Percentiles rank a stretch among this genome's conserved stretches.
phyloP scores from a whole-genome alignment of 805 yeast species.

The Candida chilensis region DNA sequence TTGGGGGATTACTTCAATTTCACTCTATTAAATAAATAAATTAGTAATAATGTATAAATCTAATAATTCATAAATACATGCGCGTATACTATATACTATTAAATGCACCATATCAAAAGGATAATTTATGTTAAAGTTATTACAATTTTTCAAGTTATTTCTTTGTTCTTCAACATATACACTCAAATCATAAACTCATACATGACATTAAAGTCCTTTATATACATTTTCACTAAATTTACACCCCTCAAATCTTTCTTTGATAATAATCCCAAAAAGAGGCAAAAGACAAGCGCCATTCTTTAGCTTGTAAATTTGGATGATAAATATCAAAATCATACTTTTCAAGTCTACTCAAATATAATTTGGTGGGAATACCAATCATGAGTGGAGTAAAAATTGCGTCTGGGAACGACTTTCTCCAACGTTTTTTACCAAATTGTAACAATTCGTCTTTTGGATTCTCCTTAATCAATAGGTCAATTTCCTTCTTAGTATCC shows the following conservation, averaged over 20 bases:
- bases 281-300: conserved; percentile 61
- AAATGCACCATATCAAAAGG: too few relatives aligned
- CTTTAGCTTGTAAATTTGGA: conserved; percentile 34
- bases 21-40: too few relatives aligned
- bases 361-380: conserved; percentile 56
- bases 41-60: too few relatives aligned
- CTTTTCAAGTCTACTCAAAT: conserved; percentile 50
- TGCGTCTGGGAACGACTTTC: conserved; percentile 47
- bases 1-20: too few relatives aligned
- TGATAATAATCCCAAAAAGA: conserved; percentile 38
- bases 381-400: conserved; percentile 60
- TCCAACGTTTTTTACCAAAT: conserved; percentile 24
- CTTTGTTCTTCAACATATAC: too few relatives aligned
- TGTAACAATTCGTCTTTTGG: conserved; percentile 15
- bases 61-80: too few relatives aligned
- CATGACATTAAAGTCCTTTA: too few relatives aligned
- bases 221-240: too few relatives aligned
- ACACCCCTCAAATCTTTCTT: conserved; percentile 21
- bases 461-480: conserved; percentile 12
- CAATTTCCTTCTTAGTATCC: conserved; percentile 25
- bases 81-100: too few relatives aligned
- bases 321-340: conserved; percentile 53
- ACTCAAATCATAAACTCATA: too few relatives aligned
- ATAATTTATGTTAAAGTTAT: too few relatives aligned
- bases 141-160: too few relatives aligned